A percentile compares a stretch with the other conserved stretches of the same genome.
phyloP scores from a whole-genome alignment of 495 filamentous ascomycete species.

The Amphirosellinia nigrospora region DNA sequence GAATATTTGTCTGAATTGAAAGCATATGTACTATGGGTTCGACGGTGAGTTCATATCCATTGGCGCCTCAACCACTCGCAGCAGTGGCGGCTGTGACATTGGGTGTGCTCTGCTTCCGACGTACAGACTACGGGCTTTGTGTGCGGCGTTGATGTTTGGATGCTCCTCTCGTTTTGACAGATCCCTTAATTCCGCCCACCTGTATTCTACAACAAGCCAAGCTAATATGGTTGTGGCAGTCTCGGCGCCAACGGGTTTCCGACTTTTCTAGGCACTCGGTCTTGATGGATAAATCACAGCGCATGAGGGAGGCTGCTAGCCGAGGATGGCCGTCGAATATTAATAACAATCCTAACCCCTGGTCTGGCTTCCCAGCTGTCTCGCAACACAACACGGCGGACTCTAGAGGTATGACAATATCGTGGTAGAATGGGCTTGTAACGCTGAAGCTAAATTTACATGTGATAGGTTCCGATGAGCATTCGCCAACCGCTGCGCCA shows the following conservation, averaged over 20 bases:
- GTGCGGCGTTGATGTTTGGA: background rate
- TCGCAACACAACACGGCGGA: slow-evolving; percentile 46
- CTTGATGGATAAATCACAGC: background rate
- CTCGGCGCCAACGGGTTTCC: slow-evolving; percentile 45
- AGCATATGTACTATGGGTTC: slow-evolving; percentile 1
- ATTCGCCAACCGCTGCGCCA: slow-evolving; percentile 36
- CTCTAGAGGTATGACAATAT: slow-evolving; percentile 51
- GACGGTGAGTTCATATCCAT: slow-evolving; percentile 25
- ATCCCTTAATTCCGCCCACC: background rate
- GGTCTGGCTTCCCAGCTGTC: slow-evolving; percentile 59
- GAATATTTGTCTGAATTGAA: background rate
- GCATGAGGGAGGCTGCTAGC: slow-evolving; percentile 49
- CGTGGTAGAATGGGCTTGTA: background rate
- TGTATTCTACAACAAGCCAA: background rate
- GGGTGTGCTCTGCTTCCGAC: background rate
- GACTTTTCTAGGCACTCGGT: too few relatives aligned
- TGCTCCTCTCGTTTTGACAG: background rate
- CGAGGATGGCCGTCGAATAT: slow-evolving; percentile 59
- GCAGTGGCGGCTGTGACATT: background rate
- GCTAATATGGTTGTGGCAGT: slow-evolving; percentile 38
- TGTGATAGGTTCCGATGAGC: slow-evolving; percentile 43
- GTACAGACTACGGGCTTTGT: background rate
- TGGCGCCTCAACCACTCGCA: slow-evolving; percentile 20
- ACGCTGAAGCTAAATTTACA: slow-evolving; percentile 31
- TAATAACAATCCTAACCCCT: too few relatives aligned